These are phyloP conservation scores for Avena eriantha DNA, from an alignment of 176 grass and related monocot species.

Conservation along the genomic window DNA sequence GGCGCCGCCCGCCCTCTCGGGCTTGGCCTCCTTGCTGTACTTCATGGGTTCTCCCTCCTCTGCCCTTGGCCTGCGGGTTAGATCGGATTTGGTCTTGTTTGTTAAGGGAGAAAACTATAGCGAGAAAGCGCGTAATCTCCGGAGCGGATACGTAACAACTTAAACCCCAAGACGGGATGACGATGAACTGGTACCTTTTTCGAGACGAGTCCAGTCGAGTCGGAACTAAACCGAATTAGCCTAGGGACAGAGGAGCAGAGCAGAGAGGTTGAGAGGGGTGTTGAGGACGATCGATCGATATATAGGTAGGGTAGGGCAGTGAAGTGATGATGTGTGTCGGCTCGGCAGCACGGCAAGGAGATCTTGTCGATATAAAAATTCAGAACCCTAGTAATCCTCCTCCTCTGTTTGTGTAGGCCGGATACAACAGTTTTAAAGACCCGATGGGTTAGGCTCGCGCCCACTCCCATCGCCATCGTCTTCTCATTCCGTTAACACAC, in stretches of 20 bases:
- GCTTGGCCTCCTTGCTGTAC: constrained; percentile 84
- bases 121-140: background rate
- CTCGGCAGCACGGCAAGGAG: background rate
- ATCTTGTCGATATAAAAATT: background rate
- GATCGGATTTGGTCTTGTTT: background rate
- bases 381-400: too few species aligned
- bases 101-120: background rate
- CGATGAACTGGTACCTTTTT: constrained; percentile 5
- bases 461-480: constrained; percentile 9
- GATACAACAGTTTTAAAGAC: background rate
- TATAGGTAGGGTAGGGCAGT: background rate
- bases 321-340: background rate
- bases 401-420: background rate
- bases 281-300: constrained; percentile 1
- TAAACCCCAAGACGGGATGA: background rate
- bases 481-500: background rate
- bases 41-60: constrained; percentile 44
- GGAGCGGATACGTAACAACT: background rate
- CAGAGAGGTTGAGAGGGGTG: background rate
- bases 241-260: background rate
- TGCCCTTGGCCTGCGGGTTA: background rate
- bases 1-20: constrained; percentile 46
- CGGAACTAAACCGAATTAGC: background rate
- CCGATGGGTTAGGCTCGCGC: constrained; percentile 20
- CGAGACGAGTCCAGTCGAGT: background rate